Conservation (phyloP, 2,329 filamentous ascomycete species). For the Colletotrichum tropicale region DNA sequence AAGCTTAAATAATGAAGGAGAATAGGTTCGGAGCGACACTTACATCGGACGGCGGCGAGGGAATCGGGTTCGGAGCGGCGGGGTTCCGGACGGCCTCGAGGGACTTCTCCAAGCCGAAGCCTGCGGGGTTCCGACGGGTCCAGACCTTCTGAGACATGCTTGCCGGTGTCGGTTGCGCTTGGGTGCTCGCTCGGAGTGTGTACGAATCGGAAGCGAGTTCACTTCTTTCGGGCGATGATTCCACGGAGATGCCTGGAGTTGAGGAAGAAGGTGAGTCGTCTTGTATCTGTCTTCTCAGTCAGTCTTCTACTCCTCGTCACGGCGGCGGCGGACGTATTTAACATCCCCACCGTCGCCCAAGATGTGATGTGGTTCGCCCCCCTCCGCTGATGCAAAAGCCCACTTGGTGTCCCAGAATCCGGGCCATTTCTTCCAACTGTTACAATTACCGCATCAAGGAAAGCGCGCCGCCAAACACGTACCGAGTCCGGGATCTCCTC, state of each 20-base stretch:
- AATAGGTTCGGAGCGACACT: not conserved
- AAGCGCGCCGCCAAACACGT: not conserved
- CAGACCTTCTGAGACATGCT: slow-evolving; percentile 36
- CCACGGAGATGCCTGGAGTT: not conserved
- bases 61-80: slow-evolving; percentile 8
- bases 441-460: slow-evolving; percentile 17
- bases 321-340: not conserved
- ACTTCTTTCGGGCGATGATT: not conserved
- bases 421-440: not conserved
- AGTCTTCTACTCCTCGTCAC: not conserved
- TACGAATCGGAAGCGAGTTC: not conserved
- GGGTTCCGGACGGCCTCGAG: slow-evolving; percentile 26
- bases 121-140: slow-evolving; percentile 28
- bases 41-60: slow-evolving; percentile 22
- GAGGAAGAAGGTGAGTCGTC: not conserved
- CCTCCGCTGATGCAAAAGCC: not conserved
- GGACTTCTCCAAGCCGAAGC: slow-evolving; percentile 28
- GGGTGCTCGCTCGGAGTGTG: not conserved
- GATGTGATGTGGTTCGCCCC: not conserved
- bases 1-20: not conserved
- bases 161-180: slow-evolving; percentile 40
- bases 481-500: slow-evolving; percentile 11
- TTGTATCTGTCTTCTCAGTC: not conserved
- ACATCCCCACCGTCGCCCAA: not conserved
- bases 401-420: slow-evolving; percentile 7